Base-by-base conservation (phyloP, 306 rosid species). In the Luffa aegyptiaca region DNA sequence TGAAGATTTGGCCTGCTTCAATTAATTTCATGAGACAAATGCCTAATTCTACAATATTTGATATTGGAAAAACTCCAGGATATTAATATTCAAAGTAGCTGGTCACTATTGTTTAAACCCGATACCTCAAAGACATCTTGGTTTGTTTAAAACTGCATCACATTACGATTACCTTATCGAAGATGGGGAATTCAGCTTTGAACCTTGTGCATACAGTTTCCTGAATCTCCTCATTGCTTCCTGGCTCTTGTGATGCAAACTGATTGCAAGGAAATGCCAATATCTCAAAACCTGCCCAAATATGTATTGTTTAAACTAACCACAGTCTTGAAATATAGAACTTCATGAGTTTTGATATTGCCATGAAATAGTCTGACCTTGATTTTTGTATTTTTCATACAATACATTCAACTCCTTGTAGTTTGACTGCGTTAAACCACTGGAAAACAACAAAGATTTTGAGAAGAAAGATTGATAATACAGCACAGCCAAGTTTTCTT, bases 221-320 rank as follows among this genome's bases (percentile, higher is more conserved):
- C 84, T 90, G 91, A 85, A 93, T 93, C 84, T 89, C 88, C 58
- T 93, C 96, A 77, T 81, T 92, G 90, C 39, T 80, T 85, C 97
- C 98, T 0, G 98, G 97, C 82, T 93, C 98, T 88, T 92, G 97
- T 79, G 90, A 88, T 61, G 75, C 87, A 88, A 93, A 92, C 84
- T 93, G 98, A 84, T 93, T 93, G 93, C 98, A 93, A 77, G 98
- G 98, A 89, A 93, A 93, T 77, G 98, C 98, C 94, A 92, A 89
- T 82, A 93, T 93, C 87, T 92, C 96, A 66, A 93, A 78, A 74
- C 90, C 98, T 93, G 61, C 52, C 72, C 13, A 42, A 62, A 80
- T 18, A 26, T 49, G 57, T 26, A 68, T 11, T 1, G 35, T n/a
- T 58, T 45, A 37, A 66, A 52, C 31, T 36, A 79, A 83, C 59